Percentiles rank a stretch among this genome's conserved stretches.
Conservation (phyloP, 2,329 filamentous ascomycete genomes). For the Fusarium abutilonis region DNA sequence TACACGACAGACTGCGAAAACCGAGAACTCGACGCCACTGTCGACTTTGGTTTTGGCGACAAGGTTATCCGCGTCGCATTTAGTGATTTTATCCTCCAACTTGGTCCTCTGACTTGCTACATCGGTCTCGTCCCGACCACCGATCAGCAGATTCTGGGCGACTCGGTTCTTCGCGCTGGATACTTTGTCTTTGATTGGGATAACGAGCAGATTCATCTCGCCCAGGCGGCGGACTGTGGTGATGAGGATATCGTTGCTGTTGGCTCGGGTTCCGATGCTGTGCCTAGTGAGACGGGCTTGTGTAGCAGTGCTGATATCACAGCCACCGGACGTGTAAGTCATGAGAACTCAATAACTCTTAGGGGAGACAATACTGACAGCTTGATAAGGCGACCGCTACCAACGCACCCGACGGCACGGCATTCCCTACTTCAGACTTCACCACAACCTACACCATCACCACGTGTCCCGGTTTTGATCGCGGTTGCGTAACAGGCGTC, state of each 20-base stretch:
- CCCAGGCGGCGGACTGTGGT: constrained; percentile 55
- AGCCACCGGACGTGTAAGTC: constrained; percentile 20
- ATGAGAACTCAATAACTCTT: background rate
- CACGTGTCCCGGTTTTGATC: constrained; percentile 39
- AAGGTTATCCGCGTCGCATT: constrained; percentile 56
- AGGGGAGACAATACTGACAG: background rate
- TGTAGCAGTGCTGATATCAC: constrained; percentile 48
- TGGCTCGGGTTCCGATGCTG: constrained; percentile 47
- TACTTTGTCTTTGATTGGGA: constrained; percentile 61
- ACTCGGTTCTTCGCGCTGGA: constrained; percentile 55
- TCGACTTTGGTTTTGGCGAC: constrained; percentile 60
- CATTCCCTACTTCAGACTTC: constrained; percentile 33
- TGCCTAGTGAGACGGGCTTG: constrained; percentile 50
- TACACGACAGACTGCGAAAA: constrained; percentile 57
- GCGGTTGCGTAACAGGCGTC: constrained; percentile 40
- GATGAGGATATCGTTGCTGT: constrained; percentile 52
- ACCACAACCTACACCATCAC: constrained; percentile 47
- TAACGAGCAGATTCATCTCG: constrained; percentile 54
- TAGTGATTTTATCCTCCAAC: constrained; percentile 62
- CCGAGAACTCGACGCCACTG: constrained; percentile 50
- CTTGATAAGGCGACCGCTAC: constrained; percentile 10
- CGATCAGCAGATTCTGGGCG: constrained; percentile 57
- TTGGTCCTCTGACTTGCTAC: constrained; percentile 52
- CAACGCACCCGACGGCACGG: constrained; percentile 2
- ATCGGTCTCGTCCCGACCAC: constrained; percentile 54